phyloP scores from a whole-genome alignment of 495 filamentous ascomycete species.

The Pyronema omphalodes region DNA sequence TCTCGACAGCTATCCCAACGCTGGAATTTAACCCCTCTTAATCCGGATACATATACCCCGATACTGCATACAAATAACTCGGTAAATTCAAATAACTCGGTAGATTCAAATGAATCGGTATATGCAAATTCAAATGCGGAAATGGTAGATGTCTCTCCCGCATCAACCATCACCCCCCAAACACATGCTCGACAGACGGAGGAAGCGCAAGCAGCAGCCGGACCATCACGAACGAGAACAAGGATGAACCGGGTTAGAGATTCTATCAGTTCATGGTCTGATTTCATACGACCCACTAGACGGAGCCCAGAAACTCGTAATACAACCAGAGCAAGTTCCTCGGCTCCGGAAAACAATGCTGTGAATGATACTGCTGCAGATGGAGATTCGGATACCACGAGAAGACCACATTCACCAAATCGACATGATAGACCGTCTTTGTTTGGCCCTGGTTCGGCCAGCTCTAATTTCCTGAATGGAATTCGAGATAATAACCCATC shows the following conservation, averaged over 20 bases:
- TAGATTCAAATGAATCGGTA: neutral
- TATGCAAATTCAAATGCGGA: neutral
- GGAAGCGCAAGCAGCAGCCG: constrained; percentile 1
- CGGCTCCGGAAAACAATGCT: constrained; percentile 9
- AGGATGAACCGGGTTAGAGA: constrained; percentile 26
- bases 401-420: constrained; percentile 9
- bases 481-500: constrained; percentile 31
- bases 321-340: constrained; percentile 17
- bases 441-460: constrained; percentile 8
- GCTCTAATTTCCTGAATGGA: constrained; percentile 25
- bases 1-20: constrained; percentile 4
- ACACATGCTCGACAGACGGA: constrained; percentile 5
- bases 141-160: constrained; percentile 23
- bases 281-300: constrained; percentile 16
- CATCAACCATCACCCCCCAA: constrained; percentile 16
- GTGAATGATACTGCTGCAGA: neutral
- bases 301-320: constrained; percentile 15
- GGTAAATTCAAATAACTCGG: neutral
- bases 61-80: constrained; percentile 4
- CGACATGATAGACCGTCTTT: constrained; percentile 8
- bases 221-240: constrained; percentile 15
- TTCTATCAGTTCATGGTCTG: constrained; percentile 24
- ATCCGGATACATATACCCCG: constrained; percentile 16
- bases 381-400: neutral
- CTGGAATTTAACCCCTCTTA: constrained; percentile 14